Evolutionary conservation across 2,329 filamentous ascomycete species (phyloP), one percentile per base, ranked within the genome.

Genomic region (Neocucurbitaria cava): DNA sequence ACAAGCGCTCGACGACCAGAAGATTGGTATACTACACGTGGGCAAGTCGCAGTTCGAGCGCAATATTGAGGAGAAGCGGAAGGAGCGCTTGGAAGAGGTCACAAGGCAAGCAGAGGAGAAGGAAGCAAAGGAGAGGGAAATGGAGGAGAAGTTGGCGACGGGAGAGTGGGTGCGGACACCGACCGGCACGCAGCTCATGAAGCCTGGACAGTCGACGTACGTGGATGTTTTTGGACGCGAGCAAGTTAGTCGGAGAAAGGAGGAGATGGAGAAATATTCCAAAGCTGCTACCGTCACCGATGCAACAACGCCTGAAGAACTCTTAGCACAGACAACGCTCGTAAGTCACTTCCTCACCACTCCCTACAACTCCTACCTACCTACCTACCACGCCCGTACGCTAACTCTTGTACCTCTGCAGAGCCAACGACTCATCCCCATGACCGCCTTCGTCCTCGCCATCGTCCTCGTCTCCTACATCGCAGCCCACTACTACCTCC

Each of bases 371-470:
- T n/a, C 31, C 13, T 35, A 5, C 31, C 4, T 31, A 31, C 30
- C 13, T 35, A 35, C 13, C 31, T 35, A 17, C n/a, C 31, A 17
- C 31, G 13, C 31, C 13, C 3, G 17, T n/a, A n/a, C n/a, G n/a
- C n/a, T n/a, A n/a, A n/a, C n/a, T n/a, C n/a, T n/a, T n/a, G n/a
- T n/a, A n/a, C n/a, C n/a, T n/a, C n/a, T 15, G 31, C 38, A 76
- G 73, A 44, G 59, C 26, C 67, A 72, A 62, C 76, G 76, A 30
- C 64, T 77, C 51, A 66, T 56, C 49, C 72, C 75, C 21, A 74
- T 75, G 67, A 66, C 71, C 17, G 63, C 68, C 49, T 72, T 77
- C 49, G 67, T 71, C 46, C 15, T 73, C 38, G 18, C 69, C 49
- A 59, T 70, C 42, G 52, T 60, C 45, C 45, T 73, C 28, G 41